These are phyloP conservation scores for Russula ochroleuca DNA, from an alignment of 768 basidiomycete species.

Conservation along the genomic window DNA sequence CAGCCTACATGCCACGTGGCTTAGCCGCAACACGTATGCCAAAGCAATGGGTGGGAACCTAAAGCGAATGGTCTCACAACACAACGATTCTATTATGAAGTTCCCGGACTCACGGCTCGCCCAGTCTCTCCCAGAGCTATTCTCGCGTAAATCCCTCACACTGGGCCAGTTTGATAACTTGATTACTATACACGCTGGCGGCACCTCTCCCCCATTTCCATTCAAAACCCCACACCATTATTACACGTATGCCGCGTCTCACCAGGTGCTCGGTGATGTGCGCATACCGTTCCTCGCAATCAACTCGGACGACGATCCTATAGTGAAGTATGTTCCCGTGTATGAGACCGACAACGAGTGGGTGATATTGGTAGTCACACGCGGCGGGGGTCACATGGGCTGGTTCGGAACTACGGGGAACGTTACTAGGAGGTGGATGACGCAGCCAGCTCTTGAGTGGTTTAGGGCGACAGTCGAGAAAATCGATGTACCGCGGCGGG, in stretches of 20 bases:
- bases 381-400: constrained; percentile 76
- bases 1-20: constrained; percentile 53
- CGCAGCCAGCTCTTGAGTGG: constrained; percentile 72
- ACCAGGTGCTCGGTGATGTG: constrained; percentile 55
- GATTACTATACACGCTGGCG: constrained; percentile 65
- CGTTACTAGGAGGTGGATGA: constrained; percentile 57
- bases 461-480: constrained; percentile 55
- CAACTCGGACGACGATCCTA: constrained; percentile 80
- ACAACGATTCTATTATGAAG: constrained; percentile 44
- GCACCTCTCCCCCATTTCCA: constrained; percentile 49
- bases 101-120: constrained; percentile 51
- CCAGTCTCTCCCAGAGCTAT: constrained; percentile 43
- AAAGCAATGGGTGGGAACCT: constrained; percentile 77
- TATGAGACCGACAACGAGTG: constrained; percentile 48
- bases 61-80: constrained; percentile 49
- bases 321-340: constrained; percentile 62
- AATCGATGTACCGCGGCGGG: constrained; percentile 39
- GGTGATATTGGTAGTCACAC: constrained; percentile 62
- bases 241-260: constrained; percentile 54
- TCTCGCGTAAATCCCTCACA: constrained; percentile 49
- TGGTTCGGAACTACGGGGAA: constrained; percentile 59
- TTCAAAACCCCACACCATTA: constrained; percentile 46
- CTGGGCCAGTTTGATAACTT: constrained; percentile 56
- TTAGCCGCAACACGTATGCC: constrained; percentile 65
- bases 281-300: constrained; percentile 72